phyloP scores from a whole-genome alignment of 2,329 filamentous ascomycete species.

The Pseudogymnoascus sp. region DNA sequence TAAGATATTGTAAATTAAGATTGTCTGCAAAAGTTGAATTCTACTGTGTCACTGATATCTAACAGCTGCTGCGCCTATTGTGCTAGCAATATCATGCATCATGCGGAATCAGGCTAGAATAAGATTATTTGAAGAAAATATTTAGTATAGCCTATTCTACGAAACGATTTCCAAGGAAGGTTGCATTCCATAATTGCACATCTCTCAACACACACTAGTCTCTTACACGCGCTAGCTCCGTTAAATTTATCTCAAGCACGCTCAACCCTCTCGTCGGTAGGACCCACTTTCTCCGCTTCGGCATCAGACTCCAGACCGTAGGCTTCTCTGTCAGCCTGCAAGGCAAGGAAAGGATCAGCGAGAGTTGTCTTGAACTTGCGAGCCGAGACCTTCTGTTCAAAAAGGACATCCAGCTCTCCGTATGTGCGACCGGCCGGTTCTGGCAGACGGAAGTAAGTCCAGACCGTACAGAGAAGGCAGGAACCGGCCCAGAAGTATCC shows the following conservation, averaged over 20 bases:
- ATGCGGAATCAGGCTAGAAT: neutral
- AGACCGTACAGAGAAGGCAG: conserved; percentile 30
- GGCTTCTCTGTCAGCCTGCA: neutral
- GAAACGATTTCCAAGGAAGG: neutral
- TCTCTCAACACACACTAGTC: neutral
- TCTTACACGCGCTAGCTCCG: neutral
- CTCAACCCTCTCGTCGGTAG: neutral
- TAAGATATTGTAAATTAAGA: neutral
- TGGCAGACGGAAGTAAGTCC: conserved; percentile 32
- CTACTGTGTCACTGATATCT: neutral
- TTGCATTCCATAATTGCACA: neutral
- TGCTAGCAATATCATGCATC: neutral
- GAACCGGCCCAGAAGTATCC: conserved; percentile 34
- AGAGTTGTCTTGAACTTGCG: conserved; percentile 40
- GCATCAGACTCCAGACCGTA: neutral
- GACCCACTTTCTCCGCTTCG: neutral
- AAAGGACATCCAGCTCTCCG: conserved; percentile 75
- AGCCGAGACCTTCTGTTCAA: conserved; percentile 54
- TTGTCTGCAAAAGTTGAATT: neutral
- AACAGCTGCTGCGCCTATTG: neutral
- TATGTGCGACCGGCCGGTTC: conserved; percentile 74
- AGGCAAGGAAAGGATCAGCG: conserved; percentile 50
- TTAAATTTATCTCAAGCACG: conserved; percentile 3
- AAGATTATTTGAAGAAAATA: neutral
- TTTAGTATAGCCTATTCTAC: neutral